Evolutionary conservation across 2,329 filamentous ascomycete genomes (phyloP).

Genomic region (Trichoderma sp.): DNA sequence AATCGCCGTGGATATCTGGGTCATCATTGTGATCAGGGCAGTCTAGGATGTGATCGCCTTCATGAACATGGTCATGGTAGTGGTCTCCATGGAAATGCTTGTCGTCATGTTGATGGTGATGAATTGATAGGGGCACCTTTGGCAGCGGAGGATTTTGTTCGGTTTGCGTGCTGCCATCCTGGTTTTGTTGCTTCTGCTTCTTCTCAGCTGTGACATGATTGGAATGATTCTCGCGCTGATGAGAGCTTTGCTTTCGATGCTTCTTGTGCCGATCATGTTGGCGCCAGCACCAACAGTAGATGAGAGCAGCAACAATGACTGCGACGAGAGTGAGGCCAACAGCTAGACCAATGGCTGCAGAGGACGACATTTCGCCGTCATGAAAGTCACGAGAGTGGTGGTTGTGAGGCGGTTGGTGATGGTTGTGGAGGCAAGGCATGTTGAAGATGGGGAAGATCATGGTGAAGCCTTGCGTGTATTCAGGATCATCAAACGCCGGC

Average conservation of each 20-base stretch:
- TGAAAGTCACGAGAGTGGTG: neutral
- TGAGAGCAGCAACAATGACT: neutral
- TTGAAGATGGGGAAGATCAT: constrained; percentile 11
- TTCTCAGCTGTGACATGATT: neutral
- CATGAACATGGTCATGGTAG: neutral
- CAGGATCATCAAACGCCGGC: neutral
- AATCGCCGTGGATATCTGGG: neutral
- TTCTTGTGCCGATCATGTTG: neutral
- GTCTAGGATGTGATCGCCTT: neutral
- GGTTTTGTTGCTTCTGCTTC: neutral
- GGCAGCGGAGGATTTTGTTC: neutral
- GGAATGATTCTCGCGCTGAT: neutral
- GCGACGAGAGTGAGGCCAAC: constrained; percentile 10
- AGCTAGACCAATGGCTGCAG: neutral
- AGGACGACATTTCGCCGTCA: constrained; percentile 9
- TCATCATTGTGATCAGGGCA: neutral
- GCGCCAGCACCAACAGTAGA: constrained; percentile 13
- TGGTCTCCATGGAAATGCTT: constrained; percentile 9
- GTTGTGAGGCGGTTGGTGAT: neutral
- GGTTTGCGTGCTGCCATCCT: neutral
- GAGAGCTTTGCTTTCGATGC: neutral
- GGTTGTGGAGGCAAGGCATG: constrained; percentile 8
- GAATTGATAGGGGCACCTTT: neutral
- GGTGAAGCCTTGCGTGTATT: neutral
- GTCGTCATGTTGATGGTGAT: constrained; percentile 15